phyloP scores from a whole-genome alignment of 2,329 filamentous ascomycete species.

The Monilinia aucupariae region DNA sequence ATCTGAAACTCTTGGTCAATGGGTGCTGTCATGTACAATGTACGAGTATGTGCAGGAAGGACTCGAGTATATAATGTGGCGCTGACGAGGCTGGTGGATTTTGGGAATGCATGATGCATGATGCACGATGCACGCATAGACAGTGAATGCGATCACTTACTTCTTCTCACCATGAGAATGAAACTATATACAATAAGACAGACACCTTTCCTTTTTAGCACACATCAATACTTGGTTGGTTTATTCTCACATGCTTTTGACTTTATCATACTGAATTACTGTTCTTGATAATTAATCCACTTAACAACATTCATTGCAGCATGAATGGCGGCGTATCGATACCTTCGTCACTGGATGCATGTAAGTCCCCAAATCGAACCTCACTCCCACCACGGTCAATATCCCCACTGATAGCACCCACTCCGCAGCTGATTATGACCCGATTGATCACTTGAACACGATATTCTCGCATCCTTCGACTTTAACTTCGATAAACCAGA shows the following conservation, averaged over 20 bases:
- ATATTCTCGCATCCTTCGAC: constrained; percentile 89
- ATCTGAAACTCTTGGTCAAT: not conserved
- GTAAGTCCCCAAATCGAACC: constrained; percentile 25
- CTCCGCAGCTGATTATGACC: constrained; percentile 72
- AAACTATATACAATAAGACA: not conserved
- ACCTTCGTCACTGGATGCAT: constrained; percentile 34
- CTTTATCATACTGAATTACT: not conserved
- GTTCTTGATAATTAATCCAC: not conserved
- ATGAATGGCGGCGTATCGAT: constrained; percentile 34
- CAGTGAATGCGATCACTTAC: not conserved
- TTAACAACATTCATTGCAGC: constrained; percentile 2
- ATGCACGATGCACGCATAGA: not conserved
- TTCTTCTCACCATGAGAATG: too few relatives aligned
- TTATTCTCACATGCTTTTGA: not conserved
- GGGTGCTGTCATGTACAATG: not conserved
- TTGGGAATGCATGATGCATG: not conserved
- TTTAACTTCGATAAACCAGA: constrained; percentile 67
- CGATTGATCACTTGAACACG: constrained; percentile 85
- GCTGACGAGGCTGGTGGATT: constrained; percentile 9
- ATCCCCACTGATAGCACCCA: constrained; percentile 19
- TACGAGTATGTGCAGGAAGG: too few relatives aligned
- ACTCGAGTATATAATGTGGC: not conserved
- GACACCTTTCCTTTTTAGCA: not conserved
- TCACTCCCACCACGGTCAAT: constrained; percentile 8
- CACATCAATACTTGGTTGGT: constrained; percentile 3